Evolutionary conservation across 768 basidiomycete genomes (phyloP), one percentile per base, ranked within the genome.

Genomic region (Sporobolomyces phaffii): DNA sequence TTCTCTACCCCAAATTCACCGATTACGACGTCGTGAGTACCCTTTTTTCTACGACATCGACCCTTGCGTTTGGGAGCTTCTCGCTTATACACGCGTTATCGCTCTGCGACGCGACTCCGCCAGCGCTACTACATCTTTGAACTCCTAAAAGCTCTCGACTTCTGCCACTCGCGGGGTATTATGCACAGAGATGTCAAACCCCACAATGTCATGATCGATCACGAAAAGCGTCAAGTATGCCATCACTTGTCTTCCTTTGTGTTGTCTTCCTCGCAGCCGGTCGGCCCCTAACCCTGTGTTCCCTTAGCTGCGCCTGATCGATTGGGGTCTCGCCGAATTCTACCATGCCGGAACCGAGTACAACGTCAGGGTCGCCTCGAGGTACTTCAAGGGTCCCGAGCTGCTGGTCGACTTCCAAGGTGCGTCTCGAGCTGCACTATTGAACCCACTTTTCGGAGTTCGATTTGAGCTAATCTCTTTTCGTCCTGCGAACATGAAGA

Each of bases 191-290:
- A 97, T 77, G 94, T 98, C 64, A 98, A 98, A 77, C 94, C 94
- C 17, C 92, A 96, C 79, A 98, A 98, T 78, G 91, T 98, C 60
- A 97, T 98, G 92, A 97, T 97, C 78, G 94, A 98, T 78, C 93
- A 97, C 77, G 91, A 97, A 74, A 89, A 89, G 78, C 86, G 90
- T 77, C 90, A 93, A 82, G 92, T 90, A 75, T n/a, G n/a, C n/a
- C n/a, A n/a, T n/a, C n/a, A n/a, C n/a, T 66, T 80, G 76, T 24
- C 51, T 18, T 15, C 7, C 28, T 29, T 28, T 11, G 10, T 15
- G 13, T 44, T 20, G 10, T 9, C 29, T 53, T 48, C 56, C 68
- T 67, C 34, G 41, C 40, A n/a, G n/a, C n/a, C n/a, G n/a, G n/a
- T n/a, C n/a, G n/a, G n/a, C n/a, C n/a, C n/a, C n/a, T n/a, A n/a